phyloP scores from a whole-genome alignment of 2,329 filamentous ascomycete genomes.

The Talaromyces amestolkiae region DNA sequence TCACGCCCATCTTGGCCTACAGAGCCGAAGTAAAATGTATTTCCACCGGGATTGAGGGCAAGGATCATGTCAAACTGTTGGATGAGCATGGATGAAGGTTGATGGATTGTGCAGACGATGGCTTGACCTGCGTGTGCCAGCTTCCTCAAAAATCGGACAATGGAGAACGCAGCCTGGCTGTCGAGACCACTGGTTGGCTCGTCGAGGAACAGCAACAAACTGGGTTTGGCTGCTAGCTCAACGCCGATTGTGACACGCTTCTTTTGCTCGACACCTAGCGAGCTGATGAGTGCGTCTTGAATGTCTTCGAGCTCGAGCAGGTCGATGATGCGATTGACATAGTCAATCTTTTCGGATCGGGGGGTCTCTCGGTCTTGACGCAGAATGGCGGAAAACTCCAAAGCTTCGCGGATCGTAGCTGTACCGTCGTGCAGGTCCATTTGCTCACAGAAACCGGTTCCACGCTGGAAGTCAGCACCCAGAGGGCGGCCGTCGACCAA shows the following conservation, averaged over 20 bases:
- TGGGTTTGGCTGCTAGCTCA: constrained; percentile 68
- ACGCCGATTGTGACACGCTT: constrained; percentile 73
- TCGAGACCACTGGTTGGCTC: constrained; percentile 71
- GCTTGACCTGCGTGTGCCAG: constrained; percentile 65
- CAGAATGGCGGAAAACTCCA: constrained; percentile 67
- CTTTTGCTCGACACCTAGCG: constrained; percentile 66
- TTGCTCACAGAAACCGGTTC: constrained; percentile 70
- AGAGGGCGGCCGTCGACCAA: constrained; percentile 66
- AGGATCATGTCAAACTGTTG: constrained; percentile 73
- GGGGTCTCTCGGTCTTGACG: constrained; percentile 58
- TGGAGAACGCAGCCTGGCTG: constrained; percentile 66
- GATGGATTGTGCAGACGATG: constrained; percentile 72
- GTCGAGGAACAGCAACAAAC: constrained; percentile 66
- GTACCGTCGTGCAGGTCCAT: constrained; percentile 69
- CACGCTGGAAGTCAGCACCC: constrained; percentile 63
- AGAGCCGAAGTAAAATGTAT: constrained; percentile 71
- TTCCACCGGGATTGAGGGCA: constrained; percentile 65
- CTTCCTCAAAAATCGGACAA: constrained; percentile 67
- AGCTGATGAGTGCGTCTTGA: constrained; percentile 64
- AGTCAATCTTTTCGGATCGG: constrained; percentile 61
- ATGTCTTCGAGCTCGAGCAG: constrained; percentile 64
- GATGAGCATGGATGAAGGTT: constrained; percentile 66
- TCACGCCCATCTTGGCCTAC: constrained; percentile 65
- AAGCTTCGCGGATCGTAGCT: constrained; percentile 64
- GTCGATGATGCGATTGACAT: constrained; percentile 65